Base-by-base conservation (phyloP, 192 early-diverging fungal genomes). In the Paraglomus brasilianum region DNA sequence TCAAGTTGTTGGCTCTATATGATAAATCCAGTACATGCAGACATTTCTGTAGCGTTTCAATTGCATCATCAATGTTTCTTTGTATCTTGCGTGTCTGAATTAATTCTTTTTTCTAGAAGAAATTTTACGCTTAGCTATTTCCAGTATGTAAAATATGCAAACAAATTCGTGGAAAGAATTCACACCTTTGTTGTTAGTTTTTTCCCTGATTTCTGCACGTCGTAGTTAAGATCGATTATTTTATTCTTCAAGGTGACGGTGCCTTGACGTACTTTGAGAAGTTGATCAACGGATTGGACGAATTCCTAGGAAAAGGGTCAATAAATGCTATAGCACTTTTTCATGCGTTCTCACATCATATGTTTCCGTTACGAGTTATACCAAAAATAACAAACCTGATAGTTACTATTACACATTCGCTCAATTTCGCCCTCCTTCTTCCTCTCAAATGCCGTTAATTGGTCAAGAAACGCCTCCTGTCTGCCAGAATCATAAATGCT, bases 351-450 rank as follows among this genome's bases (percentile, higher is more conserved):
- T 51, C 50, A 5, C 50, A 19, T 51, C 21, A 17, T 4, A 19
- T 17, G 17, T 51, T 21, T 7, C 41, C 15, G 51, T n/a, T 22
- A 46, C 5, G 7, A 39, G 0, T 57, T 8, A 38, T 38, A 75
- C n/a, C 80, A 74, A 64, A 78, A 79, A 58, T 8, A 21, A 49
- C 74, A 47, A 61, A 92, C 95, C 82, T 97, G 91, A 76, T 96
- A 96, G 77, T 99, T 92, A 75, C 88, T 86, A 73, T 91, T 92
- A 79, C 97, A 99, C 82, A 99, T 92, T 62, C 91, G 88, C 82
- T 97, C 95, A 67, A 99, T 99, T 77, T 99, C 97, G 39, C 85
- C 83, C 69, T 97, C 95, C 70, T 98, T 98, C 56, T 86, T 85
- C 56, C 86, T 80, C 30, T 94, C 90, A 73, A 97, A 94, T 42